Evolutionary conservation across 1,284 basidiomycete species (phyloP), one percentile per base, ranked within the genome.

Genomic region (Coriolopsis trogii): DNA sequence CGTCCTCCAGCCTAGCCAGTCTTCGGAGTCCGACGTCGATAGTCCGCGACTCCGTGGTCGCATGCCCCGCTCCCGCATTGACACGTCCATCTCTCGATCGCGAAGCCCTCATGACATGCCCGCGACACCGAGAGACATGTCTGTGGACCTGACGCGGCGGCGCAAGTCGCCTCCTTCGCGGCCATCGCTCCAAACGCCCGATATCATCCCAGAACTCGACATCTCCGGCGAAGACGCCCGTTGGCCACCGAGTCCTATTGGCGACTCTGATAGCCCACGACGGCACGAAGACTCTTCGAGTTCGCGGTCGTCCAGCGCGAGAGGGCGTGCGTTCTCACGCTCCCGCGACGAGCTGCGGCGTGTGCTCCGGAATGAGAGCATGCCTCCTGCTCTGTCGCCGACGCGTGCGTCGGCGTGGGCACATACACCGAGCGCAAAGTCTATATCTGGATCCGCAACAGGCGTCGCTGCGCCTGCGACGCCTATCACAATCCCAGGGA

Each of bases 1-100:
- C 13, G 41, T 67, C 42, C 37, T 67, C 23, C 68, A 69, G 7
- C 68, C 73, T 1, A 56, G 46, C 43, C 31, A 49, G 3, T 60
- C 63, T 10, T 55, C 40, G 20, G 49, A 55, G n/a, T 47, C 44
- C 8, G 57, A 63, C 7, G n/a, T 44, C 5, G 56, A 55, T n/a
- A 3, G 20, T 1, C n/a, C n/a, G 20, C 56, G 58, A 16, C 53
- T 55, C 25, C 59, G 64, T 12, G 56, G 55, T 1, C 58, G 56
- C 1, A 25, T 46, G 3, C 40, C 51, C 23, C 48, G 58, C n/a
- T 44, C 58, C 5, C 53, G 52, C 16, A 6, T 57, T 0, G 34
- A 49, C 16, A 7, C 48, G 6, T 62, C 63, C 1, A 37, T 53
- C 13, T 68, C 67, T 1, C 61, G 64, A 21, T 67, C 67, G 6